phyloP scores from a whole-genome alignment of 352 stramenopile genomes.

The Phytopythium boreale region DNA sequence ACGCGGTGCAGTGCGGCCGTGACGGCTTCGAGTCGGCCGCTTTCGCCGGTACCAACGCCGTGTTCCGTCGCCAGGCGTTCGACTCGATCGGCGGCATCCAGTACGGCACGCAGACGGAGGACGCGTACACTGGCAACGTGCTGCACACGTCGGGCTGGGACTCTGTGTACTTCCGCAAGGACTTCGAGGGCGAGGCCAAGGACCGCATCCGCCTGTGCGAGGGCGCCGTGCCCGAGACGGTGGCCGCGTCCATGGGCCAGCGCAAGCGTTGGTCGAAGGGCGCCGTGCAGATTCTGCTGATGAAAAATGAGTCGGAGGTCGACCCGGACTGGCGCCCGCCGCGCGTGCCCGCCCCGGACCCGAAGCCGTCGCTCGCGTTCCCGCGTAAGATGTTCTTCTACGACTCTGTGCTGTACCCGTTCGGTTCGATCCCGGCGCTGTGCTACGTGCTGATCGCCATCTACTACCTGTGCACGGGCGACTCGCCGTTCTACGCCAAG shows the following conservation, averaged over 20 bases:
- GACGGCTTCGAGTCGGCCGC: constrained; percentile 86
- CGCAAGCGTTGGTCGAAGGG: constrained; percentile 89
- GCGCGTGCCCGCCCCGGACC: constrained; percentile 76
- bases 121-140: constrained; percentile 88
- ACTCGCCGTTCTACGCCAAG: constrained; percentile 83
- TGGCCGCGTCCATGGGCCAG: constrained; percentile 83
- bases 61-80: constrained; percentile 88
- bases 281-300: constrained; percentile 85
- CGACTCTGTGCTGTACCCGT: constrained; percentile 87
- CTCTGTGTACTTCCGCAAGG: constrained; percentile 88
- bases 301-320: constrained; percentile 89
- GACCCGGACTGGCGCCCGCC: constrained; percentile 85
- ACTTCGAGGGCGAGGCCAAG: constrained; percentile 85
- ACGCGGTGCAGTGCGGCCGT: constrained; percentile 83
- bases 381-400: constrained; percentile 90
- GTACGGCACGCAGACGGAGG: constrained; percentile 89
- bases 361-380: constrained; percentile 78
- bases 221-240: constrained; percentile 79
- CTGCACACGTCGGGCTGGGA: constrained; percentile 83
- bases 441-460: constrained; percentile 84
- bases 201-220: constrained; percentile 86
- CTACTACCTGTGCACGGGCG: constrained; percentile 85
- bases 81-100: constrained; percentile 89
- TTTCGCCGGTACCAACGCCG: constrained; percentile 88
- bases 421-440: constrained; percentile 82